These are phyloP conservation scores for Blastocystis sp. DNA, from an alignment of 352 stramenopile species.

Conservation along the genomic window DNA sequence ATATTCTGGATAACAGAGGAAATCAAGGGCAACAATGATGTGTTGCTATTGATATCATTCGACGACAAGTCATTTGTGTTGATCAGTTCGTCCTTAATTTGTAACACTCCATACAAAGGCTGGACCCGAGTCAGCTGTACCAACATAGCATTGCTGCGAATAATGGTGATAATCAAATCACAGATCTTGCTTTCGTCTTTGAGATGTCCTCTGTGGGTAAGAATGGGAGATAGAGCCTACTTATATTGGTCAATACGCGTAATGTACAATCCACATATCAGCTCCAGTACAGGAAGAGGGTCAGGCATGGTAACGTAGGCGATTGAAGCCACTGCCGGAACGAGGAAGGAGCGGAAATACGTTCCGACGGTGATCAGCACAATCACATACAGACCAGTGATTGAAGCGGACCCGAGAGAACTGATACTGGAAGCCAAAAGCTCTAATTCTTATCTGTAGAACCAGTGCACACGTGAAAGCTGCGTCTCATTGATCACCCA, in stretches of 20 bases:
- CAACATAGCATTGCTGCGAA: conserved; percentile 37
- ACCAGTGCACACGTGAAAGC: neutral
- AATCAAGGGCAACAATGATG: conserved; percentile 23
- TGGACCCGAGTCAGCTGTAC: conserved; percentile 14
- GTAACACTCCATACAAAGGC: conserved; percentile 14
- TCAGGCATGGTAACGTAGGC: conserved; percentile 34
- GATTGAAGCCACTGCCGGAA: conserved; percentile 35
- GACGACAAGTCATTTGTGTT: neutral
- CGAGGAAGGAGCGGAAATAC: conserved; percentile 48
- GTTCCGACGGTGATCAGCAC: conserved; percentile 41
- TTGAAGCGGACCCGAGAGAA: conserved; percentile 19
- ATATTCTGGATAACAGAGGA: conserved; percentile 55
- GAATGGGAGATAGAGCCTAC: neutral
- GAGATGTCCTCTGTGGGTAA: conserved; percentile 43
- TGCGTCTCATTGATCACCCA: conserved; percentile 49
- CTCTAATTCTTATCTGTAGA: neutral
- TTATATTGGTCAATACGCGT: conserved; percentile 50
- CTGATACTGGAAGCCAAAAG: conserved; percentile 6
- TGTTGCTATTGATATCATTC: neutral
- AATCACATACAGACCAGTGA: conserved; percentile 51
- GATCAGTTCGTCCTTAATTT: conserved; percentile 45
- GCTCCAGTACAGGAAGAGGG: conserved; percentile 17
- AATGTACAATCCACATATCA: conserved; percentile 56
- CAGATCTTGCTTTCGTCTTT: conserved; percentile 23
- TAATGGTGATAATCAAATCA: conserved; percentile 38